Evolutionary conservation across 1,284 basidiomycete genomes (phyloP), one percentile per base, ranked within the genome.

Genomic region (Apiotrichum veenhuisii): DNA sequence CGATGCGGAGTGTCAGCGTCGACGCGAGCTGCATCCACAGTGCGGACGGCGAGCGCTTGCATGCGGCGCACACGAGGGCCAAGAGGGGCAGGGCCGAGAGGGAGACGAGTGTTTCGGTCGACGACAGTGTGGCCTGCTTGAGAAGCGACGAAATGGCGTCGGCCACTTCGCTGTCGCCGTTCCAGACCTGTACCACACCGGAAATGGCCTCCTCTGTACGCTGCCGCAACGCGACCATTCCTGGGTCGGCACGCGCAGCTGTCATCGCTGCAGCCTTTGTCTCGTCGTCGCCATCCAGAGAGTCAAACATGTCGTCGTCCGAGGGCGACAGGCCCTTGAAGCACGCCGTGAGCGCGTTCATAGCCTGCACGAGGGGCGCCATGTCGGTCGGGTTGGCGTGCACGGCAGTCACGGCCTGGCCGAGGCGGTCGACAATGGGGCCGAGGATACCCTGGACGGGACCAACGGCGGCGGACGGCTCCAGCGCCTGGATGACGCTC

Each of bases 401-500:
- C 80, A 82, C 18, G 77, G 82, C 59, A 77, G 82, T 23, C 10
- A 91, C 72, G 0, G 86, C 84, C 54, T 84, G 81, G 23, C 80
- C 80, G 0, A 94, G 77, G 59, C 84, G 87, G 34, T 84, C 80
- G 1, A 91, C 79, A 3, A 93, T 85, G 0, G 91, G 91, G 48
- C 78, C 82, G 8, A 90, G 82, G 55, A 93, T 87, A 3, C 85
- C 85, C 85, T 89, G 84, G n/a, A 92, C 81, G 0, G 89, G 87
- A 1, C 84, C 81, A 26, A 93, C 85, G 52, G 84, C 88, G 50
- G 91, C 86, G 22, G 79, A 77, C 0, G 89, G 85, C 0, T 87
- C 85, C 50, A 95, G 72, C 0, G 91, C 91, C 67, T 94, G 89
- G 44, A 94, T 88, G 2, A 95, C 89, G 59, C 89, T 92, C 1